A percentile compares a stretch with the other conserved stretches of the same genome.
Evolutionary conservation across 2,329 filamentous ascomycete genomes (phyloP).

Genomic region (Elsinoe fawcettii): DNA sequence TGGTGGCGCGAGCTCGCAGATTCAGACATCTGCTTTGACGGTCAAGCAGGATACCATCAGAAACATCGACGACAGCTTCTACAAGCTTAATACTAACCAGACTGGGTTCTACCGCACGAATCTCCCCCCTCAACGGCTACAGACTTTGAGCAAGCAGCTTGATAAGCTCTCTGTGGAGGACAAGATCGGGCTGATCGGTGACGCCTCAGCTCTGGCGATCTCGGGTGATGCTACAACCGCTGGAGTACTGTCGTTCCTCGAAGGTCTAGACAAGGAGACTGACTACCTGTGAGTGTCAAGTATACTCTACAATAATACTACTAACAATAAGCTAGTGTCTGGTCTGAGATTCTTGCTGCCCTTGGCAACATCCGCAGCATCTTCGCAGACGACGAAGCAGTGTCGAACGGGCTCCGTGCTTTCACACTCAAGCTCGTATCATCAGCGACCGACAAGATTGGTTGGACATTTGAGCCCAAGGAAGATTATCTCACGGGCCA

Average conservation of each 20-base stretch:
- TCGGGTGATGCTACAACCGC: constrained; percentile 78
- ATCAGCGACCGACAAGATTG: constrained; percentile 67
- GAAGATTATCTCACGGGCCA: constrained; percentile 79
- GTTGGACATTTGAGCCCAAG: constrained; percentile 70
- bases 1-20: constrained; percentile 55
- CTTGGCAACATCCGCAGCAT: constrained; percentile 72
- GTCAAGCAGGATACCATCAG: constrained; percentile 69
- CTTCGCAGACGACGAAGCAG: constrained; percentile 66
- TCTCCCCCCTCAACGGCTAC: constrained; percentile 76
- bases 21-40: constrained; percentile 61
- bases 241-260: constrained; percentile 71
- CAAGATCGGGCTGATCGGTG: constrained; percentile 86
- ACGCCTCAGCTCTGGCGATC: constrained; percentile 80
- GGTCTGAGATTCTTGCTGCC: constrained; percentile 74
- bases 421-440: constrained; percentile 73
- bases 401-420: constrained; percentile 65
- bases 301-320: constrained; percentile 15
- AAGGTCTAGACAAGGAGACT: constrained; percentile 73
- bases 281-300: constrained; percentile 58
- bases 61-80: constrained; percentile 70
- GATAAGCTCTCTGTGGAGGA: constrained; percentile 73
- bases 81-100: constrained; percentile 86
- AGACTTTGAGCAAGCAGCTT: constrained; percentile 69
- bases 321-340: constrained; percentile 48
- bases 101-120: constrained; percentile 90